Percentiles rank a stretch among this genome's conserved stretches.
Evolutionary conservation across 2,329 filamentous ascomycete species (phyloP).

Genomic region (Phaeomoniella chlamydospora): DNA sequence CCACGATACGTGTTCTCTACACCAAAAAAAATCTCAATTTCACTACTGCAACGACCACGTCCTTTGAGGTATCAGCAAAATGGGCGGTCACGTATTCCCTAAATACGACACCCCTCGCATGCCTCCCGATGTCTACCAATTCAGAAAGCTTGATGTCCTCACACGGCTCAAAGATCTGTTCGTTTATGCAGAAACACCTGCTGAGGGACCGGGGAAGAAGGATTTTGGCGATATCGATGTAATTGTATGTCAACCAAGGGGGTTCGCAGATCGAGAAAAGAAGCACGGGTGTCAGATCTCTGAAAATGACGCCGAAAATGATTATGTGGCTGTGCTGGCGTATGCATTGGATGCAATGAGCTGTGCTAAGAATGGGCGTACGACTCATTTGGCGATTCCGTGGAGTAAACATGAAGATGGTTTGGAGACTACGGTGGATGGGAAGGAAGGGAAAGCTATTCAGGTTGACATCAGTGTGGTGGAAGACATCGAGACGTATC

Average conservation of each 20-base stretch:
- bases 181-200: slow-evolving; percentile 40
- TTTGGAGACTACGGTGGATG: not conserved
- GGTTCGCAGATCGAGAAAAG: slow-evolving; percentile 8
- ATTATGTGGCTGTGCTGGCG: not conserved
- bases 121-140: slow-evolving; percentile 42
- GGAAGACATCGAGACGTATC: slow-evolving; percentile 23
- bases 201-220: slow-evolving; percentile 54
- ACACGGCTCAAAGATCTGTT: slow-evolving; percentile 37
- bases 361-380: slow-evolving; percentile 12
- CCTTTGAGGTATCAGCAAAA: too few species aligned
- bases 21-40: too few species aligned
- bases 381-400: slow-evolving; percentile 14
- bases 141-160: slow-evolving; percentile 14
- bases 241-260: slow-evolving; percentile 37
- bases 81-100: slow-evolving; percentile 47
- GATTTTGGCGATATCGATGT: slow-evolving; percentile 64
- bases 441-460: slow-evolving; percentile 18
- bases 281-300: not conserved
- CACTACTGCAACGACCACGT: too few species aligned
- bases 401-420: slow-evolving; percentile 5
- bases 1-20: too few species aligned
- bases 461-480: slow-evolving; percentile 57
- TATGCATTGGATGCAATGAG: not conserved
- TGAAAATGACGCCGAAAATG: not conserved
- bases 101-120: slow-evolving; percentile 52